These are phyloP conservation scores for Schizophyllum amplum DNA, from an alignment of 1,284 basidiomycete species.

Conservation along the genomic window DNA sequence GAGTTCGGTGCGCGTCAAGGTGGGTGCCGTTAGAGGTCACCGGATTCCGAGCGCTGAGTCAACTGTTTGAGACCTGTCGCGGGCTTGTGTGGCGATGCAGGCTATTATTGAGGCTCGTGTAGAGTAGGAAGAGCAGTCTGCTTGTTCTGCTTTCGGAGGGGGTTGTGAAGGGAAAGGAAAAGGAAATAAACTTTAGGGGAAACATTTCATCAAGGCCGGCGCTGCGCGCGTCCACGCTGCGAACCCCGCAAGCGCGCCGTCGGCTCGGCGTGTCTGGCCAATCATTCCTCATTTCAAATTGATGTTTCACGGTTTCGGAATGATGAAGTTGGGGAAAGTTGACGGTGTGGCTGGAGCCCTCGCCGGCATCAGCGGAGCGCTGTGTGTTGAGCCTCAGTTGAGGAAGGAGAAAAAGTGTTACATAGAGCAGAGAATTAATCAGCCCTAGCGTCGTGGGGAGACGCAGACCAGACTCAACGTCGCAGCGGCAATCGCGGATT, in stretches of 20 bases:
- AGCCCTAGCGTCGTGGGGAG: too few relatives aligned
- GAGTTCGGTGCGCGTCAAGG: background rate
- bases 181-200: background rate
- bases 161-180: background rate
- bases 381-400: too few relatives aligned
- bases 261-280: constrained; percentile 4
- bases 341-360: too few relatives aligned
- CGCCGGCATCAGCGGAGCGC: too few relatives aligned
- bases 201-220: background rate
- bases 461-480: too few relatives aligned
- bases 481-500: too few relatives aligned
- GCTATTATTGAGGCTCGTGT: background rate
- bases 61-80: background rate
- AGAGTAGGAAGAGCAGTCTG: background rate
- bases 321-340: constrained; percentile 27
- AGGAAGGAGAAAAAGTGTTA: too few relatives aligned
- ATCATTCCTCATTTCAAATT: background rate
- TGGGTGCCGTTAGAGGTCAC: background rate
- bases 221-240: background rate
- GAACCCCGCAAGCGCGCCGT: constrained; percentile 2
- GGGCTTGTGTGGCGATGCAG: background rate
- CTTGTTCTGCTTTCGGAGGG: background rate
- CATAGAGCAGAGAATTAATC: too few relatives aligned
- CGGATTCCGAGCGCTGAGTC: background rate
- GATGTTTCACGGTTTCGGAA: constrained; percentile 5